Base-by-base conservation (phyloP, 1,139 yeast genomes). In the Yamadazyma pseudoaaseri region DNA sequence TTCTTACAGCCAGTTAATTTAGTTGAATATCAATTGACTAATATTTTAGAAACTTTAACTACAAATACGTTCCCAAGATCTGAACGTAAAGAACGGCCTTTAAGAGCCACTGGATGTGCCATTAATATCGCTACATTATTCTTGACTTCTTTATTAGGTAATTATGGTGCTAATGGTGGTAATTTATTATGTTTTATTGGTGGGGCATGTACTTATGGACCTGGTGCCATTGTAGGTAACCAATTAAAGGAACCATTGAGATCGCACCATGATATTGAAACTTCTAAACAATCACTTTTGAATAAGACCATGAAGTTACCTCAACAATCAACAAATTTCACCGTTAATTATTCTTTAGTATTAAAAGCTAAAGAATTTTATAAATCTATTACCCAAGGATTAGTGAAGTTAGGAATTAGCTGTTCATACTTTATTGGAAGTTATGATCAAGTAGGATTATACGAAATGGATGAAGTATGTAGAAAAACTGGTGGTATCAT, bases 51-150 rank as follows among this genome's bases (percentile, higher is more conserved):
- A 38, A 69, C 61, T 30, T 58, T 84, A 33, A 56, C 56, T 7
- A 57, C 68, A 8, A 84, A 81, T 46, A 57, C 75, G 1, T 82
- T 82, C 55, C 73, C 77, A 1, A 67, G 67, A 33, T 52, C 61
- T 6, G 52, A 51, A 14, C 65, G 66, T 30, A 65, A 62, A 35
- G 70, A 72, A 41, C 67, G 94, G 47, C 67, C 74, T 2, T 62
- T 62, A 17, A 65, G 90, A 44, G 68, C 81, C 17, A 79, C 87
- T 0, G 94, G 92, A 0, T 55, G 77, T 26, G 90, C 90, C 3
- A 46, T 84, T 20, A 76, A 77, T 42, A 60, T 82, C n/a, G 83
- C 86, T 0, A 53, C 75, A 1, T 62, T 71, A 29, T 49, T 83
- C 8, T 51, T 82, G 21, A 72, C 70, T 34, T 52, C 70, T 1